phyloP scores from a whole-genome alignment of 345 rosid genomes.

The Garcia nutans region DNA sequence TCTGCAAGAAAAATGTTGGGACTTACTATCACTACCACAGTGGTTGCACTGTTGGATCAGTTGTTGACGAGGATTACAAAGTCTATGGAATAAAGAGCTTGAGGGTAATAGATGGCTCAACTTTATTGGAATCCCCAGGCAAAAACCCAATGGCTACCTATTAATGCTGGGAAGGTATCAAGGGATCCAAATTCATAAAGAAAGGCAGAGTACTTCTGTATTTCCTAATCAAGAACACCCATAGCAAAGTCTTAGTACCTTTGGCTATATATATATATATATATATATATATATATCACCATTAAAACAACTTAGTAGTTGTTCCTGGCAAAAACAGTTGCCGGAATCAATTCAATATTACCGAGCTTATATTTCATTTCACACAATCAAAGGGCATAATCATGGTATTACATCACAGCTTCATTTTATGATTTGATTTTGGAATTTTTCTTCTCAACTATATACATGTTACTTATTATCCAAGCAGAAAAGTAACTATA shows the following conservation, averaged over 20 bases:
- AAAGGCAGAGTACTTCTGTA: conserved; percentile 20
- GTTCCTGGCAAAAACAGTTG: not conserved
- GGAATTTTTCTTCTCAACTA: too few relatives aligned
- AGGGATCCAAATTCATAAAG: conserved; percentile 55
- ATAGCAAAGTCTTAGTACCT: not conserved
- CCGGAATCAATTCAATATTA: conserved; percentile 1
- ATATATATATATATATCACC: too few relatives aligned
- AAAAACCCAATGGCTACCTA: conserved; percentile 82
- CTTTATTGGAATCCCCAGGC: conserved; percentile 71
- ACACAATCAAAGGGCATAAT: not conserved
- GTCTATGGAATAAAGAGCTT: conserved; percentile 50
- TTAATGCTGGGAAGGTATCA: conserved; percentile 79
- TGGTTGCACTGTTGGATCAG: conserved; percentile 58
- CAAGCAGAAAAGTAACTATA: not conserved
- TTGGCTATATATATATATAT: not conserved
- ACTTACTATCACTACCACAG: conserved; percentile 73
- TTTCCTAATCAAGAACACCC: not conserved
- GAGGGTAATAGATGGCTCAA: conserved; percentile 75
- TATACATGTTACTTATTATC: not conserved
- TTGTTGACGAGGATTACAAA: conserved; percentile 51
- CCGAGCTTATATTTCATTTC: not conserved
- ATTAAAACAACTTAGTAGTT: too few relatives aligned
- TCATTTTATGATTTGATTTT: not conserved
- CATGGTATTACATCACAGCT: not conserved
- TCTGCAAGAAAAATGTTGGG: conserved; percentile 62